Evolutionary conservation across 2,329 filamentous ascomycete species (phyloP).

Genomic region (Arthrobotrys sphaeroides): DNA sequence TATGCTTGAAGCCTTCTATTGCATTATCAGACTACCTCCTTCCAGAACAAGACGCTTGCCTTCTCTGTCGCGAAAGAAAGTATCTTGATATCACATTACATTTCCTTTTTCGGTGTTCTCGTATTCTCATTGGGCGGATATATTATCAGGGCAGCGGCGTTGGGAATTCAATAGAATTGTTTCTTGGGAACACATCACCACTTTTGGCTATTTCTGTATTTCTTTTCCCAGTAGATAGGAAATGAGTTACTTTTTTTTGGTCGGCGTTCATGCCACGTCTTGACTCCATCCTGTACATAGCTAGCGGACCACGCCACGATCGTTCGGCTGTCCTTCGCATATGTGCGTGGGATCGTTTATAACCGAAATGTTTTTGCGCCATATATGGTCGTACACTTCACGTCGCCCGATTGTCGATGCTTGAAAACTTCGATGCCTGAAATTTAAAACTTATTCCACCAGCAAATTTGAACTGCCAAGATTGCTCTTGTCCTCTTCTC

Average conservation of each 20-base stretch:
- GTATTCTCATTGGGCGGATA: not conserved
- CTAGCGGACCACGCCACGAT: constrained; percentile 6
- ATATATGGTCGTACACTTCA: not conserved
- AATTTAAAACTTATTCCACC: too few relatives aligned
- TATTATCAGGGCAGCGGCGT: constrained; percentile 21
- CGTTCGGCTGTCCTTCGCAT: constrained; percentile 3
- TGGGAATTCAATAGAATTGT: not conserved
- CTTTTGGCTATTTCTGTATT: not conserved
- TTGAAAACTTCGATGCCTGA: too few relatives aligned
- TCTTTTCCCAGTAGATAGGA: constrained; percentile 14
- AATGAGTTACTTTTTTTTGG: constrained; percentile 16
- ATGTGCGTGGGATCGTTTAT: constrained; percentile 14
- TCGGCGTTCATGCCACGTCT: constrained; percentile 46
- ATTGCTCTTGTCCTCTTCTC: too few relatives aligned
- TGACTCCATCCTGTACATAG: constrained; percentile 3
- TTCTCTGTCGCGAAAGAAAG: too few relatives aligned
- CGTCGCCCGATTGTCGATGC: not conserved
- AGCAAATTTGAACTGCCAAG: too few relatives aligned
- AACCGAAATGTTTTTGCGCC: not conserved
- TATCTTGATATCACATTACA: not conserved
- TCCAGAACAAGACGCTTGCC: constrained; percentile 23
- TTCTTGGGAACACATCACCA: constrained; percentile 12
- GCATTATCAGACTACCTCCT: constrained; percentile 15
- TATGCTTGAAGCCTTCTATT: not conserved
- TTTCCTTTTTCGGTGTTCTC: not conserved